Base-by-base conservation (phyloP, 1,284 basidiomycete species). In the Apiotrichum veenhuisii region DNA sequence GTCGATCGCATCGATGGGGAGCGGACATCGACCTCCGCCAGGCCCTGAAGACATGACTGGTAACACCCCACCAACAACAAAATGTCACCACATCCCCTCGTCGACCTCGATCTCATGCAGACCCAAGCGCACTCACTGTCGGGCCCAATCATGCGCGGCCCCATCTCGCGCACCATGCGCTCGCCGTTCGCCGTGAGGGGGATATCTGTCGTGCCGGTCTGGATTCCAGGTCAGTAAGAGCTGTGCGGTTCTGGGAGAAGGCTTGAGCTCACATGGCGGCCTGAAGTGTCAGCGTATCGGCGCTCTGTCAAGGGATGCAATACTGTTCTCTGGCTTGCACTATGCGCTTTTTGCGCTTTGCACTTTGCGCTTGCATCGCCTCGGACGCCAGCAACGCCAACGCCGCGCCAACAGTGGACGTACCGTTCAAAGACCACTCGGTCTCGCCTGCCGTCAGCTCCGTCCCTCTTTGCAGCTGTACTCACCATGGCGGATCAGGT, bases 151-250 rank as follows among this genome's bases (percentile, higher is more conserved):
- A 94, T 80, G 23, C 81, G 74, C 8, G 79, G 72, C 0, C 86
- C 88, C 62, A 86, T 84, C 41, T 81, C 79, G 57, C 80, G 81
- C 60, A 95, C 84, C 67, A 89, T 83, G 50, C 82, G 76, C 72
- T 87, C 87, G n/a, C 93, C 92, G 50, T 82, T 82, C n/a, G 77
- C 71, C 9, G 92, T 95, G 47, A 96, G 81, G 18, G 91, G 88
- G 55, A 97, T 91, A 69, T 97, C 92, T 4, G 85, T 84, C 36
- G 83, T 82, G 41, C 93, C 93, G 11, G 92, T 96, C 90, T 95
- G 68, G 14, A 26, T 20, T 51, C 22, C 45, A 59, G 25, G 17
- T 23, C 58, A 23, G 20, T 36, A 14, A 45, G 43, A 11, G 17
- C 20, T 33, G 1, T 5, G 18, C 11, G 5, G 42, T 17, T 26